Evolutionary conservation across 2,329 filamentous ascomycete genomes (phyloP), one percentile per base, ranked within the genome.

Genomic region (Sarocladium oryzae): DNA sequence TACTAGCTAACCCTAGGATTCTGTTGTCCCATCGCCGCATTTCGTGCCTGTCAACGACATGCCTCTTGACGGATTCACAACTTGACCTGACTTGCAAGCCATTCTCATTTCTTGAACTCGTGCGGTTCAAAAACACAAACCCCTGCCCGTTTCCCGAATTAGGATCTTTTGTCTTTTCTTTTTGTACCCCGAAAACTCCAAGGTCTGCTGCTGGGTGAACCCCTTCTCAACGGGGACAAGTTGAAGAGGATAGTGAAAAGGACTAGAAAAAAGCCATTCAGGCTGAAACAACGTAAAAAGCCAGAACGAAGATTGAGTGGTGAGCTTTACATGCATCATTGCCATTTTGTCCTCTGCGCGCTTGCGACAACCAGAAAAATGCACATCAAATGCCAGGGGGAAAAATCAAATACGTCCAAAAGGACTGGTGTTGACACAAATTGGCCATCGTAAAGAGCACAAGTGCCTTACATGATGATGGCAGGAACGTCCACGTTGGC

Each of bases 401-500:
- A 18, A 18, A 33, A 32, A 48, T 32, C 16, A 40, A 40, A 18
- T 40, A 18, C 36, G 21, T 21, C 28, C 21, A 48, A 48, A 38
- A 49, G 15, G 16, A 32, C 36, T 3, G 28, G 28, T 43, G 36
- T n/a, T 40, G 10, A 40, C 7, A 40, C n/a, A 40, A 18, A 13
- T 40, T 36, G n/a, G 30, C 15, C 36, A 18, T n/a, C 18, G 24
- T 28, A 38, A 30, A 45, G 49, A 20, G 4, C 13, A 15, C 18
- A 11, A 24, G 20, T 20, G 23, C 41, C 54, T 75, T 76, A 85
- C 81, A 85, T 85, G 65, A 85, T 85, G 58, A 85, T 84, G 55
- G 81, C 80, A 21, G 81, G 81, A 24, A 81, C 81, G 70, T 99
- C 93, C 63, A 99, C 89, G 70, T 99, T 99, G 63, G 86, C 82